Percentiles rank a stretch among this genome's conserved stretches.
These are phyloP conservation scores for Trichoderma atroviride DNA, from an alignment of 2,329 filamentous ascomycete genomes.

Conservation along the genomic window DNA sequence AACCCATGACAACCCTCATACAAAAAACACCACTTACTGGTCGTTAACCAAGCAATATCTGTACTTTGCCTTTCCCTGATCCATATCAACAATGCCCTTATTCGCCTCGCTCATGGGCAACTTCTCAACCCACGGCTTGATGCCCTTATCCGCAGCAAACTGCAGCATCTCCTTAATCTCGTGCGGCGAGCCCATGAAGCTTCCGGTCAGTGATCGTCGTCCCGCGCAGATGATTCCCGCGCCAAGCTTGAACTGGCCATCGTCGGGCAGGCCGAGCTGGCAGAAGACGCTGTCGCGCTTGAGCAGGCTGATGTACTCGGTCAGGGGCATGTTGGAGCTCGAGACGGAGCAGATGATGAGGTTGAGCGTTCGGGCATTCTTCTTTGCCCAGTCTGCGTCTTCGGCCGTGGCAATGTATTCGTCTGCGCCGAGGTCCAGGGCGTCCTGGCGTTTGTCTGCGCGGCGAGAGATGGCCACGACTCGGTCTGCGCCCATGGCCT, in stretches of 20 bases:
- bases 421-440: slow-evolving; percentile 59
- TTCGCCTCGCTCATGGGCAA: slow-evolving; percentile 59
- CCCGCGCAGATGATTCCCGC: slow-evolving; percentile 45
- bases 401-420: slow-evolving; percentile 47
- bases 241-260: slow-evolving; percentile 39
- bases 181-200: slow-evolving; percentile 50
- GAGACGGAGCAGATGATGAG: slow-evolving; percentile 64
- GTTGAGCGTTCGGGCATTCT: slow-evolving; percentile 54
- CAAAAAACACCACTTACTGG: background rate
- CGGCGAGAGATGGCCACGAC: slow-evolving; percentile 61
- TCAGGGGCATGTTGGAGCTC: slow-evolving; percentile 57
- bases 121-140: slow-evolving; percentile 60
- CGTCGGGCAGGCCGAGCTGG: slow-evolving; percentile 56
- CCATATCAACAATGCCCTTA: slow-evolving; percentile 56
- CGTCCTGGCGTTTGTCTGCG: slow-evolving; percentile 55
- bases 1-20: background rate
- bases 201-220: slow-evolving; percentile 50
- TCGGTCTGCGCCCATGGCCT: slow-evolving; percentile 63
- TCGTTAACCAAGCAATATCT: slow-evolving; percentile 52
- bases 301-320: slow-evolving; percentile 62
- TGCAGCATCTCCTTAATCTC: slow-evolving; percentile 63
- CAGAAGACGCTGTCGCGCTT: slow-evolving; percentile 62
- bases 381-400: slow-evolving; percentile 54
- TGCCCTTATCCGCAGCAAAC: slow-evolving; percentile 57
- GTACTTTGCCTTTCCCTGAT: slow-evolving; percentile 54